These are phyloP conservation scores for Hysterangium stoloniferum DNA, from an alignment of 768 basidiomycete genomes.

Conservation along the genomic window DNA sequence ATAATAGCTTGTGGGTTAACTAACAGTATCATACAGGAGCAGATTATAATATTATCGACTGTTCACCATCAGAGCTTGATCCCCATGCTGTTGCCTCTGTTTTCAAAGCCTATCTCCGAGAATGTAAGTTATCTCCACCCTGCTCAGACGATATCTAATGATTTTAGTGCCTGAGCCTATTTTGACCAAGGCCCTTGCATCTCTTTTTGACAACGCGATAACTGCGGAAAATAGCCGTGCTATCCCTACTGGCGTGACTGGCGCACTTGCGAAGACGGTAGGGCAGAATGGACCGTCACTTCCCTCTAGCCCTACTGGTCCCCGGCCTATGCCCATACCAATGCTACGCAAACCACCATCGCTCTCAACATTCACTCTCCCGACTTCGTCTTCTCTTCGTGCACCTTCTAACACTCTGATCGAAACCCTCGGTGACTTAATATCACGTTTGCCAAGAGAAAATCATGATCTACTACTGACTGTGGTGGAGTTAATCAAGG, in stretches of 20 bases:
- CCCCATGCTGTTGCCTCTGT: slow-evolving; percentile 91
- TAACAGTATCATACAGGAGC: slow-evolving; percentile 43
- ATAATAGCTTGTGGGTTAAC: background rate
- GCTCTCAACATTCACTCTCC: slow-evolving; percentile 70
- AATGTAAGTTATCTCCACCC: slow-evolving; percentile 53
- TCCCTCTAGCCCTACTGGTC: slow-evolving; percentile 33
- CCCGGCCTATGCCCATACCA: slow-evolving; percentile 19
- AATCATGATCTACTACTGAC: slow-evolving; percentile 82
- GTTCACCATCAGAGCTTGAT: slow-evolving; percentile 80
- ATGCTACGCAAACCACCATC: slow-evolving; percentile 70
- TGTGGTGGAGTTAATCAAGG: slow-evolving; percentile 70
- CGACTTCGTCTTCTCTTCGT: slow-evolving; percentile 51
- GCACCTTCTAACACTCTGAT: slow-evolving; percentile 54
- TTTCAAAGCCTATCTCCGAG: slow-evolving; percentile 88
- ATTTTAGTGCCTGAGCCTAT: slow-evolving; percentile 79
- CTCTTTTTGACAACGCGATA: slow-evolving; percentile 75
- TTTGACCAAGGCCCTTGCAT: slow-evolving; percentile 61
- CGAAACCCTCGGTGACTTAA: slow-evolving; percentile 51
- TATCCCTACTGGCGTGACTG: slow-evolving; percentile 10
- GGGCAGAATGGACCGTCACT: slow-evolving; percentile 25
- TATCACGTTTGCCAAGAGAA: slow-evolving; percentile 65
- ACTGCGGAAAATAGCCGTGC: slow-evolving; percentile 40
- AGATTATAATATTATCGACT: slow-evolving; percentile 76
- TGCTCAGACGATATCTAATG: background rate
- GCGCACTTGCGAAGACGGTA: slow-evolving; percentile 11